phyloP scores from a whole-genome alignment of 2,329 filamentous ascomycete species.

The Calonectria ilicicola region DNA sequence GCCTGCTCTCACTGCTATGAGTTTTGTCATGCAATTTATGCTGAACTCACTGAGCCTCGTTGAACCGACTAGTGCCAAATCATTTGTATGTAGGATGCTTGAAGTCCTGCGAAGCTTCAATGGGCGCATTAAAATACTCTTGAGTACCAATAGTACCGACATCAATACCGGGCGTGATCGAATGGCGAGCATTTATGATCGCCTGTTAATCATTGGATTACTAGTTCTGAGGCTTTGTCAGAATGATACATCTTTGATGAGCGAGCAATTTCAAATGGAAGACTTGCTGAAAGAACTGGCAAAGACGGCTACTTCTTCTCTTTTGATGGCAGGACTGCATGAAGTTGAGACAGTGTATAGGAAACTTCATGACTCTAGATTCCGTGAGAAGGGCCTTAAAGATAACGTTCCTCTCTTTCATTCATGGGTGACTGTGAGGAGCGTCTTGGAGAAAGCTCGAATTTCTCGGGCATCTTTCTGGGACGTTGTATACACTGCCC shows the following conservation, averaged over 20 bases:
- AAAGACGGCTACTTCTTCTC: slow-evolving; percentile 50
- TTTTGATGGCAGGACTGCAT: slow-evolving; percentile 57
- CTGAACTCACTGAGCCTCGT: slow-evolving; percentile 56
- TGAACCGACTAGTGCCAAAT: slow-evolving; percentile 48
- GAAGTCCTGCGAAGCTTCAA: slow-evolving; percentile 58
- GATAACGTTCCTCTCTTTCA: slow-evolving; percentile 58
- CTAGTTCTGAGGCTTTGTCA: slow-evolving; percentile 58
- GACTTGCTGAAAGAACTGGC: slow-evolving; percentile 59
- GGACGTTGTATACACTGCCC: slow-evolving; percentile 64
- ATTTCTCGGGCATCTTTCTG: slow-evolving; percentile 70
- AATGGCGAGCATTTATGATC: slow-evolving; percentile 44
- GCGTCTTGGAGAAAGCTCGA: slow-evolving; percentile 60
- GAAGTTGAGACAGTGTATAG: slow-evolving; percentile 60
- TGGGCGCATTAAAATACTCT: slow-evolving; percentile 40
- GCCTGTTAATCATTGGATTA: slow-evolving; percentile 49
- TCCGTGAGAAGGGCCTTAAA: slow-evolving; percentile 65
- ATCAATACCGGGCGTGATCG: slow-evolving; percentile 13
- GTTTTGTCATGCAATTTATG: slow-evolving; percentile 63
- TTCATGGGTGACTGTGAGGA: slow-evolving; percentile 71
- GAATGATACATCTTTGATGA: slow-evolving; percentile 44
- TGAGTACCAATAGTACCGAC: slow-evolving; percentile 16
- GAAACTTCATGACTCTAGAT: slow-evolving; percentile 57
- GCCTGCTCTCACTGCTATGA: slow-evolving; percentile 46
- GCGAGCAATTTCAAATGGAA: slow-evolving; percentile 60
- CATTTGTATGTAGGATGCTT: slow-evolving; percentile 57